Percentiles rank a stretch among this genome's conserved stretches.
These are phyloP conservation scores for Dinochytrium kinnereticum DNA, from an alignment of 371 early-diverging fungal genomes.

Conservation along the genomic window DNA sequence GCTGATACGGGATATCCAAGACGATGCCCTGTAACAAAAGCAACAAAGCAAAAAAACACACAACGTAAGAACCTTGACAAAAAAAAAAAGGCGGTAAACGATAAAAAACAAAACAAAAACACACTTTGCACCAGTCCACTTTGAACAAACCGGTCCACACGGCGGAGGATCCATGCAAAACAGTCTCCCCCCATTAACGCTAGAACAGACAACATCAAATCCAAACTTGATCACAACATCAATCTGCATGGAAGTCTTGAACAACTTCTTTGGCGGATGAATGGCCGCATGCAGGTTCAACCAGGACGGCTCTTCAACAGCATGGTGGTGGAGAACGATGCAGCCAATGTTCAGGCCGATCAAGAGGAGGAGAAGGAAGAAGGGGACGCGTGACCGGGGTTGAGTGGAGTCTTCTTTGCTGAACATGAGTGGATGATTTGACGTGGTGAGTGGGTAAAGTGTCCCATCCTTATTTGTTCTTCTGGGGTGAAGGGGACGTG, in stretches of 20 bases:
- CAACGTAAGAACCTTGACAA: background rate
- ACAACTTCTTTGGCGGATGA: background rate
- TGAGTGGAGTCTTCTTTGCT: background rate
- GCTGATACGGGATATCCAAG: background rate
- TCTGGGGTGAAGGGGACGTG: no score
- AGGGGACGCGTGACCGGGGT: background rate
- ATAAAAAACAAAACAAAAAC: no score
- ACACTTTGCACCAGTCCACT: slow-evolving; percentile 1
- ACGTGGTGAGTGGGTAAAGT: background rate
- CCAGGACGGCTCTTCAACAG: background rate
- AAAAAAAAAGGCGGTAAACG: background rate
- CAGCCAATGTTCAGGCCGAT: background rate
- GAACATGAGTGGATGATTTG: background rate
- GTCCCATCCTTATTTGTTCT: no score
- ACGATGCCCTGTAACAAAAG: background rate
- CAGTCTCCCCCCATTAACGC: background rate
- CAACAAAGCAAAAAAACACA: background rate
- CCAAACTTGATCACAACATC: slow-evolving; percentile 5
- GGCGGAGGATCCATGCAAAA: slow-evolving; percentile 15
- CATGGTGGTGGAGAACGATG: background rate
- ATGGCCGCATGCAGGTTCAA: background rate
- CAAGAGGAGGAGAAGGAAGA: background rate
- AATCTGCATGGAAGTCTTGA: background rate
- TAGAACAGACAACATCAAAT: background rate
- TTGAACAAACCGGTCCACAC: slow-evolving; percentile 1